Evolutionary conservation across 805 yeast genomes (phyloP), one percentile per base, ranked within the genome.

Genomic region (Candida broadrunensis): DNA sequence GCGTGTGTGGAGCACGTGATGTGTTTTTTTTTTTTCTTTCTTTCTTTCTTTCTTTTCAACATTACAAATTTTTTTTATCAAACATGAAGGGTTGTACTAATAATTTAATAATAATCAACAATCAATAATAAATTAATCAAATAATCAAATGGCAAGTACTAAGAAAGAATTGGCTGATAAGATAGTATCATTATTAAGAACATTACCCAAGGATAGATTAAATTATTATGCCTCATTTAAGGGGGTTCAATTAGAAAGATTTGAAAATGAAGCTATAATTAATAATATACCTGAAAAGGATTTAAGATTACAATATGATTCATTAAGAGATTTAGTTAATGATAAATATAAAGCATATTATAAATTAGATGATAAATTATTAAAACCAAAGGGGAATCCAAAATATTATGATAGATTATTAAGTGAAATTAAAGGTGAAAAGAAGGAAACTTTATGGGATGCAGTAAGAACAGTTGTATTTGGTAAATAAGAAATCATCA

Each of bases 371-470:
- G 84, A 80, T 33, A 84, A 84, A 56, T 62, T 89, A 48, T 62
- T 78, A 52, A 71, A 62, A 49, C 97, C 97, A n/a, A 81, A 83
- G 53, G 96, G 96, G 2, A 86, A 88, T 61, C 88, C 95, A 2
- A 61, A 73, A 35, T 89, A 89, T 56, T 89, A 89, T 55, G 76
- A 72, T 31, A 74, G 93, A 54, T 70, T 89, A 39, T 49, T 83
- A 62, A 71, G 74, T 20, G 95, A 88, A 58, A 75, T 89, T 32
- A 70, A 74, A 44, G 90, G 91, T 18, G 81, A 82, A 52, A 74
- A 76, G 54, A 82, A 78, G 59, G 95, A 86, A 61, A 74, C 77
- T 13, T 60, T 83, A 38, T 58, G 76, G 39, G 65, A 79, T 30
- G 95, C 93, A 16, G 54, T 85, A 58, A 80, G 81, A 61, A 85